Evolutionary conservation across 371 early-diverging fungal species (phyloP), one percentile per base, ranked within the genome.

Genomic region (Entomophthora muscae): DNA sequence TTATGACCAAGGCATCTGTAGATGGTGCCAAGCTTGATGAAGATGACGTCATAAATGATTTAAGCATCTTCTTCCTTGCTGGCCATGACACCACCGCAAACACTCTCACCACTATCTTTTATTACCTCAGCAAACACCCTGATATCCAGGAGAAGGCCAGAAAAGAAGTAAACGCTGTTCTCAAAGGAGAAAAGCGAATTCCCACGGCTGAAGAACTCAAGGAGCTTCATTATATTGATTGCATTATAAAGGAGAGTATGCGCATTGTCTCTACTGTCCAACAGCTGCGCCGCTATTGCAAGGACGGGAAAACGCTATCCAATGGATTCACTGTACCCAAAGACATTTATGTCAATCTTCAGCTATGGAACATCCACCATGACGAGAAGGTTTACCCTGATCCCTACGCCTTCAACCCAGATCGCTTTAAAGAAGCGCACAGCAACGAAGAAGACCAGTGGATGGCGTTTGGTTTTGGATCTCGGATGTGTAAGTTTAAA

Each of bases 51-150:
- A 29, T 71, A 56, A 31, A 63, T 63, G 57, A 74, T 57, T 66
- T 64, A 42, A 64, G 66, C 2, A 63, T 70, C 7, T 75, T 75
- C 54, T 72, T 77, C 65, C 66, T 77, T 32, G 77, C 77, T 62
- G 74, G 77, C 2, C 78, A 77, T 52, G 75, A 75, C 26, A 75
- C 75, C 3, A 70, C 73, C 22, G 67, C 75, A 7, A 76, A 74
- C 56, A 71, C 77, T 7, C 53, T 75, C 10, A 67, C 74, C 26
- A 70, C 69, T 21, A 69, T 67, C 22, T 5, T 78, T 30, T 73
- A 75, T 63, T 67, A 68, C 27, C 64, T 80, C 30, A 75, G 74
- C 2, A 66, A 59, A 1, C 23, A 61, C 26, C 51, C 12, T 12
- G 59, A 58, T 58, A 31, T 58, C 21, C 59, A 58, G 22, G 59